phyloP scores from a whole-genome alignment of 176 grass and related monocot genomes.

The Alloteropsis semialata region DNA sequence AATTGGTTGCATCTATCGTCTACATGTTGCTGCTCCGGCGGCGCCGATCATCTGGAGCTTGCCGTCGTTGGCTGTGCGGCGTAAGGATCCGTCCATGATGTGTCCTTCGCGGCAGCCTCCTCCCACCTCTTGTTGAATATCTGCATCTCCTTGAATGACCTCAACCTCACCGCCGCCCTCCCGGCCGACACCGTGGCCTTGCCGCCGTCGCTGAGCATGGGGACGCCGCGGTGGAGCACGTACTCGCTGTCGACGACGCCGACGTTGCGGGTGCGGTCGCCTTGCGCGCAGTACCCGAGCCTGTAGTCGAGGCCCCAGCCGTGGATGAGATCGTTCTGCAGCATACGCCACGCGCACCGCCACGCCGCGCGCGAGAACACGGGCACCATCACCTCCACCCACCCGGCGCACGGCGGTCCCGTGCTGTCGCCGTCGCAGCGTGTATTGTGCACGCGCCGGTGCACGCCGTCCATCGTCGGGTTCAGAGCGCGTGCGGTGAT shows the following conservation, averaged over 20 bases:
- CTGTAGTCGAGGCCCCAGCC: neutral
- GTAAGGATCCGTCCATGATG: neutral
- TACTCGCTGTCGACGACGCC: no score
- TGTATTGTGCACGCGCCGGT: neutral
- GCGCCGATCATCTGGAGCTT: neutral
- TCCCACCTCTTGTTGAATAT: neutral
- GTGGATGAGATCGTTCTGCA: conserved; percentile 15
- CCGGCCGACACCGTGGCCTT: neutral
- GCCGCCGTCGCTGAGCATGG: no score
- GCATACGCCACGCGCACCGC: neutral
- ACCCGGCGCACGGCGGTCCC: neutral
- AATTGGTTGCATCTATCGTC: no score
- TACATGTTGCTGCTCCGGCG: no score
- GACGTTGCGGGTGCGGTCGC: no score
- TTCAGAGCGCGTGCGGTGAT: neutral
- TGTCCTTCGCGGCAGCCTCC: neutral
- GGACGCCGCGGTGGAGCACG: no score
- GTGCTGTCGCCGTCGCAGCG: neutral
- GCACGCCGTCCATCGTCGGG: neutral
- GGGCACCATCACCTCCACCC: conserved; percentile 16
- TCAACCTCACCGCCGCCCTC: neutral
- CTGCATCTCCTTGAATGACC: neutral
- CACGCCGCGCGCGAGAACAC: neutral
- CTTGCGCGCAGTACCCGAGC: neutral
- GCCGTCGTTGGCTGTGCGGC: no score